Base-by-base conservation (phyloP, 768 basidiomycete genomes). In the Cystobasidiopsis lactophilus region DNA sequence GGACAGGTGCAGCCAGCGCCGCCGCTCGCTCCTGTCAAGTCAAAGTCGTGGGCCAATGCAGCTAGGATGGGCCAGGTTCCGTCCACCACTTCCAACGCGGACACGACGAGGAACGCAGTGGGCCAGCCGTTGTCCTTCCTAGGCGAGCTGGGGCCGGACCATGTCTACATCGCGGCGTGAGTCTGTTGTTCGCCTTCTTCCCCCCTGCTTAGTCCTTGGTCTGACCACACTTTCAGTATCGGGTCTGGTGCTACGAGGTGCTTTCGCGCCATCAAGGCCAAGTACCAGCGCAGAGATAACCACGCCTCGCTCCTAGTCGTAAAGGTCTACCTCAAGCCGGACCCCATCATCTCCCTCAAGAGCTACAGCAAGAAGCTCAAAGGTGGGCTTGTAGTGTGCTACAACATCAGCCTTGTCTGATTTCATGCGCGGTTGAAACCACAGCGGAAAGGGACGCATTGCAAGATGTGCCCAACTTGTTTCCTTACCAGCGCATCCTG, bases 271-370 rank as follows among this genome's bases (percentile, higher is more conserved):
- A 86, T 91, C 59, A 79, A 82, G 62, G 89, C 81, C 63, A 74
- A 80, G 38, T 85, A 93, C 68, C 70, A 74, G 26, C 23, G 43
- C 19, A 40, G 24, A 26, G 44, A 47, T 26, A 26, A 26, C 18
- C 29, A 21, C 23, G 79, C 82, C 61, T 85, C 86, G 0, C 78
- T 76, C 38, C 69, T 95, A 31, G 78, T 93, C 49, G 75, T 91
- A 62, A 96, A 96, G 74, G 79, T 96, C 53, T 93, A 89, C 69
- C 77, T 89, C 63, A 95, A 98, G 65, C 80, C 86, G 0, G 86
- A 95, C 67, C 83, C 85, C 24, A 75, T 79, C 2, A 63, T 89
- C 52, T 80, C 79, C 13, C 69, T 95, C 62, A 68, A 78, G 53
- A 76, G 73, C 44, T 80, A 89, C 60, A 75, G 80, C 50, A 70